These are phyloP conservation scores for Mycena kentingensis DNA, from an alignment of 768 basidiomycete genomes.

Conservation along the genomic window DNA sequence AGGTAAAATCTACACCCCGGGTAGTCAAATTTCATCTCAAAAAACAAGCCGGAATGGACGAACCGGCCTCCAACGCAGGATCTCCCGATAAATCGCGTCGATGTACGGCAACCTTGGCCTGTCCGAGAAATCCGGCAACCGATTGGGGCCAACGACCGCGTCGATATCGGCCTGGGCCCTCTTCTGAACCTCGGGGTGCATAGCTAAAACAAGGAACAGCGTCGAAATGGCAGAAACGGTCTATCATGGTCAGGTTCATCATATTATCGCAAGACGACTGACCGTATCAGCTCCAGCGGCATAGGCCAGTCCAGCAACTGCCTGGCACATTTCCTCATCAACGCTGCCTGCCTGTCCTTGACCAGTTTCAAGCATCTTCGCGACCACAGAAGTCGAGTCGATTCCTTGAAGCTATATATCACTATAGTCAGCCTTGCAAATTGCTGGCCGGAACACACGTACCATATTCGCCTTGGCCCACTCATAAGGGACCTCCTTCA, in stretches of 20 bases:
- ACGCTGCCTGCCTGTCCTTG: constrained; percentile 6
- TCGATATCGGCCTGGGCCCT: constrained; percentile 34
- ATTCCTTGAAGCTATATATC: not conserved
- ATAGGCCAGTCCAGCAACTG: constrained; percentile 33
- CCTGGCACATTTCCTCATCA: constrained; percentile 29
- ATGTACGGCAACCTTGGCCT: constrained; percentile 16
- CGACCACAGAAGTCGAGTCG: constrained; percentile 10
- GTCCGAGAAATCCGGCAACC: constrained; percentile 33
- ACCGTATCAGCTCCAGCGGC: constrained; percentile 27
- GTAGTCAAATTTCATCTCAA: too few species aligned
- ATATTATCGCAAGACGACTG: not conserved
- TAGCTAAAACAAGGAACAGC: constrained; percentile 31
- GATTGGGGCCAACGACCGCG: constrained; percentile 27
- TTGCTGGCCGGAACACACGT: not conserved
- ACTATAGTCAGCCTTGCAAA: not conserved
- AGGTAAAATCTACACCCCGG: constrained; percentile 8
- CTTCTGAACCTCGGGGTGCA: constrained; percentile 27
- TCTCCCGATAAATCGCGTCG: constrained; percentile 20
- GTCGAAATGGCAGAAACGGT: constrained; percentile 25
- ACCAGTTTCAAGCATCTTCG: constrained; percentile 8
- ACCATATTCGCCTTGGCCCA: constrained; percentile 14
- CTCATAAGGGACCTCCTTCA: constrained; percentile 13
- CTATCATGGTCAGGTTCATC: constrained; percentile 9
- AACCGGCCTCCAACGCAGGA: constrained; percentile 20
- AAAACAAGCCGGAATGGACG: too few species aligned